phyloP scores from a whole-genome alignment of 2,329 filamentous ascomycete species.

The Colletotrichum sp. region DNA sequence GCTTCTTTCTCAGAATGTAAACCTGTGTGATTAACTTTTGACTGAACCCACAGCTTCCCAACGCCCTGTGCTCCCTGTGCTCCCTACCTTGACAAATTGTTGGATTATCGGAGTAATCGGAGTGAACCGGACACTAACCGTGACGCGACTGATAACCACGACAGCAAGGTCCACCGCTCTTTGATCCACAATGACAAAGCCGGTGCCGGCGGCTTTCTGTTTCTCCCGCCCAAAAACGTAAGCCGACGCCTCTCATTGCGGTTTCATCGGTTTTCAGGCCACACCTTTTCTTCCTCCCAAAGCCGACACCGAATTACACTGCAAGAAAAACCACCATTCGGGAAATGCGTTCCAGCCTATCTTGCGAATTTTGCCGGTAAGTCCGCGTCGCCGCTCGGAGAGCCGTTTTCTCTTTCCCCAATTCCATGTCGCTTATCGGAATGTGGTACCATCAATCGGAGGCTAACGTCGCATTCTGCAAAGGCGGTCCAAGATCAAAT shows the following conservation, averaged over 20 bases:
- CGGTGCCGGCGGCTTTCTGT: background rate
- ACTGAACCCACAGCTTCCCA: background rate
- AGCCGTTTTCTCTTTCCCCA: background rate
- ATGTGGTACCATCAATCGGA: background rate
- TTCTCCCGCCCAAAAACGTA: background rate
- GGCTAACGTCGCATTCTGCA: background rate
- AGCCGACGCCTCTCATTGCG: conserved; percentile 2
- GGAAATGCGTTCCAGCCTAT: conserved; percentile 37
- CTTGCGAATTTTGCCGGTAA: conserved; percentile 38
- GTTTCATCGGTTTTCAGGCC: conserved; percentile 5
- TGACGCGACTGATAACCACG: background rate
- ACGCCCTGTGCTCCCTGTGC: background rate
- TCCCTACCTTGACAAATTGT: background rate
- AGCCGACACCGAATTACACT: background rate
- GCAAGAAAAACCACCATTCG: background rate
- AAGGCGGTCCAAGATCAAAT: conserved; percentile 40
- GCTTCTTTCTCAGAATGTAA: background rate
- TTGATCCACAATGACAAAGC: conserved; percentile 3
- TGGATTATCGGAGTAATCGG: background rate
- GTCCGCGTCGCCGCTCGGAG: background rate
- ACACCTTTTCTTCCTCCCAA: background rate
- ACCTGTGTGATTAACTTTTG: background rate
- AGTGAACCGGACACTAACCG: background rate
- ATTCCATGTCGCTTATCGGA: background rate
- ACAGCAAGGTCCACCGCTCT: background rate